A percentile compares a stretch with the other conserved stretches of the same genome.
Evolutionary conservation across 2,329 filamentous ascomycete genomes (phyloP).

Genomic region (Lasiodiplodia hormozganensis): DNA sequence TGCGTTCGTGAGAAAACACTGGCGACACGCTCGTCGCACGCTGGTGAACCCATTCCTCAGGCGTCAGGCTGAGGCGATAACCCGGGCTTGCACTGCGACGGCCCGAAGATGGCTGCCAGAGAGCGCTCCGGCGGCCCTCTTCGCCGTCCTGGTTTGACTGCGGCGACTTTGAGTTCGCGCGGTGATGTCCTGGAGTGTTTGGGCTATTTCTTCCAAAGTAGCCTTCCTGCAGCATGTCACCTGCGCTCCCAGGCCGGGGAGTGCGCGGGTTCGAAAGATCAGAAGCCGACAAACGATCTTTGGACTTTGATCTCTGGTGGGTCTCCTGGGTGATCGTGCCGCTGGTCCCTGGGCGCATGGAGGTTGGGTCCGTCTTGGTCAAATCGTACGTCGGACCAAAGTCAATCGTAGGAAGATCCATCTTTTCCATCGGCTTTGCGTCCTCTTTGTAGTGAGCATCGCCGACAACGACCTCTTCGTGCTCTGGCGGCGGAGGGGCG

Average conservation of each 20-base stretch:
- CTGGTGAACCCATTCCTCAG: constrained; percentile 85
- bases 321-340: constrained; percentile 53
- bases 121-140: constrained; percentile 68
- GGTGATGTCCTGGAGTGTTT: constrained; percentile 52
- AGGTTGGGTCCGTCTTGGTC: constrained; percentile 58
- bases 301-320: constrained; percentile 5
- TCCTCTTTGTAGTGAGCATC: constrained; percentile 52
- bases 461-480: constrained; percentile 54
- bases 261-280: constrained; percentile 18
- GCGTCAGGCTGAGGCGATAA: constrained; percentile 58
- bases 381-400: constrained; percentile 86
- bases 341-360: constrained; percentile 60
- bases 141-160: constrained; percentile 22
- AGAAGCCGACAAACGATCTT: constrained; percentile 15
- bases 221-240: constrained; percentile 40
- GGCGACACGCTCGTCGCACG: constrained; percentile 66
- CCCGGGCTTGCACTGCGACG: constrained; percentile 23
- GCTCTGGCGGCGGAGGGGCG: constrained; percentile 41
- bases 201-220: constrained; percentile 44
- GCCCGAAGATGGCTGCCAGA: constrained; percentile 73
- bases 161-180: constrained; percentile 42
- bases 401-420: constrained; percentile 75
- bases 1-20: constrained; percentile 43
- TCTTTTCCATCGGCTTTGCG: constrained; percentile 42
- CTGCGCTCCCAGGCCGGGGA: constrained; percentile 31